Percentiles rank a stretch among this genome's conserved stretches.
phyloP scores from a whole-genome alignment of 768 basidiomycete species.

The Suillus placidus region DNA sequence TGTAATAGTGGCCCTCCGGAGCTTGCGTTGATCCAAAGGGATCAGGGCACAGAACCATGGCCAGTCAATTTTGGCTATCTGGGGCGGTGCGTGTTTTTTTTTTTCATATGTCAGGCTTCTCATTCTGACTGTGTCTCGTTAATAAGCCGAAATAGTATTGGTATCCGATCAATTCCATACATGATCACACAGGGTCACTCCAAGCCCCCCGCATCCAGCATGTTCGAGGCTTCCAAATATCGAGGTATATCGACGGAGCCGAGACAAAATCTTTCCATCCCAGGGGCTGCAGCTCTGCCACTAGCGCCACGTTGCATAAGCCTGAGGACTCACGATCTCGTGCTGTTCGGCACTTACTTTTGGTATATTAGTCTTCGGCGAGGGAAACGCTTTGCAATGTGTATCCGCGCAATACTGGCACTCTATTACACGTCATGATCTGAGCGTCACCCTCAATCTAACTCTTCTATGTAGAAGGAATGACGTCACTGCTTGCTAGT shows the following conservation, averaged over 20 bases:
- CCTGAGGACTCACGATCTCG: neutral
- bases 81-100: neutral
- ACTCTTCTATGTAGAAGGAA: neutral
- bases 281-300: neutral
- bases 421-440: constrained; percentile 5
- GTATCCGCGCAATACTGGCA: neutral
- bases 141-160: constrained; percentile 5
- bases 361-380: neutral
- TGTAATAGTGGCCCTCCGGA: neutral
- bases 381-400: neutral
- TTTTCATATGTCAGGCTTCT: neutral
- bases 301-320: neutral
- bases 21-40: neutral
- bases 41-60: neutral
- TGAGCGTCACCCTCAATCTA: neutral
- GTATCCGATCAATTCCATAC: neutral
- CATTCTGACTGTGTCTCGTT: neutral
- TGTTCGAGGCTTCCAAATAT: neutral
- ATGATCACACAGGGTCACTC: neutral
- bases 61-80: constrained; percentile 4
- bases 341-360: neutral
- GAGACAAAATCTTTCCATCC: constrained; percentile 2
- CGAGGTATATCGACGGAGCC: constrained; percentile 16
- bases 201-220: neutral
- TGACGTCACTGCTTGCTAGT: neutral